These are phyloP conservation scores for Apiospora pterosperma DNA, from an alignment of 2,329 filamentous ascomycete genomes.

Conservation along the genomic window DNA sequence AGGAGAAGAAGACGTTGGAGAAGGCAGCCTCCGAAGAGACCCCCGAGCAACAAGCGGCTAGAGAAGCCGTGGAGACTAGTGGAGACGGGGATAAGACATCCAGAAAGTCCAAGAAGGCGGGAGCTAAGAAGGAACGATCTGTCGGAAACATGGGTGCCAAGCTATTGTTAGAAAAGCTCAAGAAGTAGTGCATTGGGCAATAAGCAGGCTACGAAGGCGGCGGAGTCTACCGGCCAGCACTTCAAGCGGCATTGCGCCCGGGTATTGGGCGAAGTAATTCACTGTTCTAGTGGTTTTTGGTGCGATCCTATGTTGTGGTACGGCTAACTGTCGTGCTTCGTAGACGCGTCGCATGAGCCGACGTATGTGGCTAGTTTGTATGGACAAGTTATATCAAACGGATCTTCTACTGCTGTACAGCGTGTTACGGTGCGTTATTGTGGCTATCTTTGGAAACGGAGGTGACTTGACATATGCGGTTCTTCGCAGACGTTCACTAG, in stretches of 20 bases:
- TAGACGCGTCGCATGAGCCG: not conserved
- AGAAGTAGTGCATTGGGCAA: slow-evolving; percentile 10
- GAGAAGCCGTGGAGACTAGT: slow-evolving; percentile 45
- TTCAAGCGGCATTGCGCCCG: not conserved
- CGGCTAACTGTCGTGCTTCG: not conserved
- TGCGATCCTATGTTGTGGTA: not conserved
- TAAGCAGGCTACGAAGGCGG: not conserved
- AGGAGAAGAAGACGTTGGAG: slow-evolving; percentile 68
- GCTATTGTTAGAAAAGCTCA: slow-evolving; percentile 57
- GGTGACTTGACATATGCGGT: not conserved
- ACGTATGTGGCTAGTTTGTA: not conserved
- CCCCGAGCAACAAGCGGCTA: slow-evolving; percentile 48
- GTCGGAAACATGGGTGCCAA: slow-evolving; percentile 61
- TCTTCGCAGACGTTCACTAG: not conserved
- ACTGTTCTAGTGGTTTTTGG: not conserved
- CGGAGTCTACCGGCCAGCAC: not conserved
- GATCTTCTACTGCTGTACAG: not conserved
- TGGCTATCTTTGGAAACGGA: not conserved
- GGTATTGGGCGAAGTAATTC: not conserved
- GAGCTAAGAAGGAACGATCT: slow-evolving; percentile 40
- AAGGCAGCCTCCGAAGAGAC: slow-evolving; percentile 62
- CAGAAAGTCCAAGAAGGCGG: slow-evolving; percentile 52
- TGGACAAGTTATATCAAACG: not conserved
- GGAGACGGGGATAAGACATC: slow-evolving; percentile 57
- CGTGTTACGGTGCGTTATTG: not conserved